Evolutionary conservation across 2,329 filamentous ascomycete genomes (phyloP).

Genomic region (Tolypocladium tundrense): DNA sequence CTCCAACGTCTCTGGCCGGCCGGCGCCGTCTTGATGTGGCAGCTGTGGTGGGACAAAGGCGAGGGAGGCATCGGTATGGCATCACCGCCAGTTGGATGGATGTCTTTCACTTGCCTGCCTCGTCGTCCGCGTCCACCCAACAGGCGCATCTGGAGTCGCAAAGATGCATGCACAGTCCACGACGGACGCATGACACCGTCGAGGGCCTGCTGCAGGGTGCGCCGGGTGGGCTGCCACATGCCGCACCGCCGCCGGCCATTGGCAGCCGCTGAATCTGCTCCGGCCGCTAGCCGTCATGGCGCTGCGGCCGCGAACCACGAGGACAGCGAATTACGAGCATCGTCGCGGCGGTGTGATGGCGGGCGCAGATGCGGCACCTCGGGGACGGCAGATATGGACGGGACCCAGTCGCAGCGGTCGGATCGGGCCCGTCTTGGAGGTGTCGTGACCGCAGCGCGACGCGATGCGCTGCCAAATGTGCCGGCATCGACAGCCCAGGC

Average conservation of each 20-base stretch:
- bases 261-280: background rate
- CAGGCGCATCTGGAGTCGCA: background rate
- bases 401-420: background rate
- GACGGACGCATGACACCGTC: constrained; percentile 10
- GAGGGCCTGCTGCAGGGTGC: background rate
- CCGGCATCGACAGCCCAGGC: background rate
- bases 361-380: background rate
- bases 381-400: background rate
- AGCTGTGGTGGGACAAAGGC: background rate
- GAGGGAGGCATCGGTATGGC: too few relatives aligned
- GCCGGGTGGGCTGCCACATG: constrained; percentile 6
- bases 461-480: background rate
- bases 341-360: background rate
- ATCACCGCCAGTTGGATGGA: too few relatives aligned
- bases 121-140: background rate
- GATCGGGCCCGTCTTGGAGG: background rate
- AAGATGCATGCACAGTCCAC: background rate
- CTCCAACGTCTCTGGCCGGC: background rate
- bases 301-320: background rate
- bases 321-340: background rate
- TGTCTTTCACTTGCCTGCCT: background rate
- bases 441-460: background rate
- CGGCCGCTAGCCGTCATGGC: background rate
- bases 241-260: constrained; percentile 1
- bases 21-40: background rate